Conservation (phyloP, 192 early-diverging fungal genomes). For the Coemansia sp. region DNA sequence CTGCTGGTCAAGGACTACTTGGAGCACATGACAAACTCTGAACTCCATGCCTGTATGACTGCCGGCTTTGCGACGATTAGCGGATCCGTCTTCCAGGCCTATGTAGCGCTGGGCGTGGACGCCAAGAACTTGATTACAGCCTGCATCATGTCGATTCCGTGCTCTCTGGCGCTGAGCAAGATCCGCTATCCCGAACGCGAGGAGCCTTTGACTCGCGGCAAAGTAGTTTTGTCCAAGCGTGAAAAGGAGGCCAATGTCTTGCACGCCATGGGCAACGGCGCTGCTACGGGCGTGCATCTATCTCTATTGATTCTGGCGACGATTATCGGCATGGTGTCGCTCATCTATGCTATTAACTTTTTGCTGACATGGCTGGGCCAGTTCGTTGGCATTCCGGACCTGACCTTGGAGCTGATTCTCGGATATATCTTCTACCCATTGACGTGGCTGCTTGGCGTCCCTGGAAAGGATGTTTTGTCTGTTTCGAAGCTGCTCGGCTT, state of each 20-base stretch:
- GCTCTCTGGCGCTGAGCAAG: slow-evolving; percentile 80
- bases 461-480: slow-evolving; percentile 50
- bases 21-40: slow-evolving; percentile 79
- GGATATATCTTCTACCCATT: slow-evolving; percentile 78
- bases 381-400: slow-evolving; percentile 58
- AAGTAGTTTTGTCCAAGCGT: slow-evolving; percentile 58
- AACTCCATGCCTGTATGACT: slow-evolving; percentile 83
- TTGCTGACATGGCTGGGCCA: slow-evolving; percentile 70
- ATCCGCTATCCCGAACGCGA: slow-evolving; percentile 80
- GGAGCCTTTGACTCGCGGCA: slow-evolving; percentile 67
- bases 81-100: slow-evolving; percentile 78
- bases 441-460: slow-evolving; percentile 70
- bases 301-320: slow-evolving; percentile 74
- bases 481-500: slow-evolving; percentile 69
- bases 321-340: slow-evolving; percentile 73
- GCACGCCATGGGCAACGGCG: slow-evolving; percentile 82
- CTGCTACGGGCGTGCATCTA: slow-evolving; percentile 77
- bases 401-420: slow-evolving; percentile 67
- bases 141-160: slow-evolving; percentile 91
- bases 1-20: slow-evolving; percentile 82
- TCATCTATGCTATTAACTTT: slow-evolving; percentile 70
- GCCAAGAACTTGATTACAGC: slow-evolving; percentile 72
- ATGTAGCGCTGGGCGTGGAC: slow-evolving; percentile 69
- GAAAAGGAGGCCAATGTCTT: slow-evolving; percentile 74
- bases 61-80: slow-evolving; percentile 91